These are phyloP conservation scores for Austroboletus niveus DNA, from an alignment of 1,284 basidiomycete genomes.

Conservation along the genomic window DNA sequence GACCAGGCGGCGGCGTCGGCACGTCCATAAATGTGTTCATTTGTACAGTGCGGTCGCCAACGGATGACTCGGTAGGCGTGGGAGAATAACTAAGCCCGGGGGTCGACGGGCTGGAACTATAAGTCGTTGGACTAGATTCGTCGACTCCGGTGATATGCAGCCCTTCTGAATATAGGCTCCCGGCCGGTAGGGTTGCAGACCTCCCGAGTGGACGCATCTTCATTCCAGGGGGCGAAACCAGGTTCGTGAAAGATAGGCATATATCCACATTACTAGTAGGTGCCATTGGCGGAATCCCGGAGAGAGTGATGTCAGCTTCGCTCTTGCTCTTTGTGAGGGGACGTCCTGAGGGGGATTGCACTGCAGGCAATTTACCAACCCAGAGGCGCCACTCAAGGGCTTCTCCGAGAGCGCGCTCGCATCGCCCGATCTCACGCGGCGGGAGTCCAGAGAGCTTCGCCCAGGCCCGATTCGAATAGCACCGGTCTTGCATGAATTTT, in stretches of 20 bases:
- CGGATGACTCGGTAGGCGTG: conserved; percentile 52
- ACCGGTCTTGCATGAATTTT: conserved; percentile 91
- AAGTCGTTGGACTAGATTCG: conserved; percentile 18
- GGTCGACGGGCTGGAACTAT: conserved; percentile 41
- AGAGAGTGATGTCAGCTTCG: conserved; percentile 21
- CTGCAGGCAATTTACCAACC: conserved; percentile 64
- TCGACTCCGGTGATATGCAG: conserved; percentile 1
- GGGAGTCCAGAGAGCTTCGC: conserved; percentile 80
- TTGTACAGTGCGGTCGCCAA: conserved; percentile 53
- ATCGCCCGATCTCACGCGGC: conserved; percentile 74
- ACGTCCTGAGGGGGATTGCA: conserved; percentile 27
- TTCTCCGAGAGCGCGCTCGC: conserved; percentile 76
- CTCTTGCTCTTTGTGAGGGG: conserved; percentile 29
- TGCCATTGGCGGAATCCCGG: conserved; percentile 1
- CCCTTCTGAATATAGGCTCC: conserved; percentile 15
- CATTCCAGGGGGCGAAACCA: conserved; percentile 7
- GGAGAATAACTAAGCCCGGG: conserved; percentile 56
- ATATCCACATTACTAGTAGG: conserved; percentile 4
- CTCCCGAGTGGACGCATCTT: conserved; percentile 21
- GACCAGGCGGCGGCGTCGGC: conserved; percentile 27
- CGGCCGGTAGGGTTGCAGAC: conserved; percentile 23
- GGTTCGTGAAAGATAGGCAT: not conserved
- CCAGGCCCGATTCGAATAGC: conserved; percentile 92
- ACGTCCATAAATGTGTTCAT: conserved; percentile 50
- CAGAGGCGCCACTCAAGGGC: conserved; percentile 81